These are phyloP conservation scores for Talaromyces funiculosus DNA, from an alignment of 2,329 filamentous ascomycete species.

Conservation along the genomic window DNA sequence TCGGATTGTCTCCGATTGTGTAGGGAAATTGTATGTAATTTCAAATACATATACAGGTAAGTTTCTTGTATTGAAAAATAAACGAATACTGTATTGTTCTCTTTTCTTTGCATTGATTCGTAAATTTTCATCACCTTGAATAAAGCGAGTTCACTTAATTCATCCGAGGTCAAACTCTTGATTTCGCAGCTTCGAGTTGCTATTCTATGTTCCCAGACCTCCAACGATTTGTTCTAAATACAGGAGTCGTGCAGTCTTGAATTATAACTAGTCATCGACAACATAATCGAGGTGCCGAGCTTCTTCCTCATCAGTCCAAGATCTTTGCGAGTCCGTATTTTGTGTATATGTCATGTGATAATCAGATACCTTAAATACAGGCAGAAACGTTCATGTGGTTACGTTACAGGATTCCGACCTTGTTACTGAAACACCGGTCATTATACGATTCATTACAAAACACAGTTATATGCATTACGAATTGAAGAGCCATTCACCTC, in stretches of 20 bases:
- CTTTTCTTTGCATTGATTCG: no score
- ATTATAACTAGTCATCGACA: neutral
- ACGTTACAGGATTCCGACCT: neutral
- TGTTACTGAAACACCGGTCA: neutral
- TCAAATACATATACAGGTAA: neutral
- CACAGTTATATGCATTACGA: neutral
- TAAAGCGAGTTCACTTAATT: no score
- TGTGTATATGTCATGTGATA: neutral
- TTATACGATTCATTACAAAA: neutral
- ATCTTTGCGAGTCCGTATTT: neutral
- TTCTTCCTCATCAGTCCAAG: neutral
- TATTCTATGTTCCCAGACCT: no score
- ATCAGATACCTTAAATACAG: slow-evolving; percentile 1
- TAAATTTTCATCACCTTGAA: no score
- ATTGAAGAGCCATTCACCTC: neutral
- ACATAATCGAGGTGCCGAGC: neutral
- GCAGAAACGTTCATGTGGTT: no score
- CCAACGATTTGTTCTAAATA: neutral
- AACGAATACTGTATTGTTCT: neutral
- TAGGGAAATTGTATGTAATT: neutral
- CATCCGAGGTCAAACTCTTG: no score
- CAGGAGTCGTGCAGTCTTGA: neutral
- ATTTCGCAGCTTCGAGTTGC: no score
- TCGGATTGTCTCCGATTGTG: neutral
- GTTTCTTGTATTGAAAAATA: neutral